Base-by-base conservation (phyloP, 2,329 filamentous ascomycete species). In the Clonostachys solani region DNA sequence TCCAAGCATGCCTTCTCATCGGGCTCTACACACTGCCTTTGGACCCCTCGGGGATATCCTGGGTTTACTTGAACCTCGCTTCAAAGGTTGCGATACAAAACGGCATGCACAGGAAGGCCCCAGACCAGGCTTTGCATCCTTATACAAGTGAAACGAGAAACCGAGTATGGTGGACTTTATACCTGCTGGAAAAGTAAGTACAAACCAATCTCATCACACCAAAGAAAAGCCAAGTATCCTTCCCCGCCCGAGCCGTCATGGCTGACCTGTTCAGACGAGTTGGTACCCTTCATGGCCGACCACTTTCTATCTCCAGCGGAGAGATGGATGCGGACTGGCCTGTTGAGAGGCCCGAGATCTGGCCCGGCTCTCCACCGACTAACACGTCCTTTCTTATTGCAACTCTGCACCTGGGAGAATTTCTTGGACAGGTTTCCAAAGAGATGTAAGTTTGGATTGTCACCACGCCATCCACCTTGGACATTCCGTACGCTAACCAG, bases 71-170 rank as follows among this genome's bases (percentile, higher is more conserved):
- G 42, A 77, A 76, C 7, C 58, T 82, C 12, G 75, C 76, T 3
- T 63, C 81, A 40, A 80, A 78, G 49, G 63, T 82, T 49, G 78
- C 77, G 2, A 79, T 81, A 13, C 77, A 81, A 50, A 81, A 81
- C 54, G 78, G 78, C 10, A 80, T 82, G 77, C 78, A 82, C 52
- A 66, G 78, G 43, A 73, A 67, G 46, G 75, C 73, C 48, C 62
- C 69, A 2, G 73, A 71, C 2, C 68, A 72, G 44, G 71, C 67
- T 1, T 63, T 79, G 12, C 72, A 75, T 33, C 61, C 70, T 12
- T 65, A 67, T 33, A 71, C 75, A 50, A 65, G 74, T 13, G 77
- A 81, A 62, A 73, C 70, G 4, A 66, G 77, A 16, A 80, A 78
- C 54, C 68, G 77, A 3, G 73, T 81, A 9, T 81, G 77, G 66